These are phyloP conservation scores for Cynanchum wilfordii DNA, from an alignment of 257 asterid genomes.

Conservation along the genomic window DNA sequence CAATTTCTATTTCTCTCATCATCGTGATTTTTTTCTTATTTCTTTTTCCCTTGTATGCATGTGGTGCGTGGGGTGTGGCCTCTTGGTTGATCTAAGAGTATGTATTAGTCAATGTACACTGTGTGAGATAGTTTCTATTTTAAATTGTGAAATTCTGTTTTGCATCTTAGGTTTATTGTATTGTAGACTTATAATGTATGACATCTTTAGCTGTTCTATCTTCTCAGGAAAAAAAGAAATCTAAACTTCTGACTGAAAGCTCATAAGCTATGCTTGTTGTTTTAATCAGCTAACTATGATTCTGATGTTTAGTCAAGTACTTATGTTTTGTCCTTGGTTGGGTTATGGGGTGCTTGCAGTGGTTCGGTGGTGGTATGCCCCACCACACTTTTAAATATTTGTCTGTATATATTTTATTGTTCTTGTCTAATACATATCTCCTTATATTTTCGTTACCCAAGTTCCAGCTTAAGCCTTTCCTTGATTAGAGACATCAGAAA, in stretches of 20 bases:
- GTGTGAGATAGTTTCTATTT: background rate
- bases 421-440: background rate
- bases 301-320: background rate
- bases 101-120: background rate
- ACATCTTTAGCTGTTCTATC: background rate
- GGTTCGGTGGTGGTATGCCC: background rate
- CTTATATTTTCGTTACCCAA: background rate
- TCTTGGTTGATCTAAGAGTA: background rate
- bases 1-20: background rate
- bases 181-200: background rate
- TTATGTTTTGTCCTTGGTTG: background rate
- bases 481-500: background rate
- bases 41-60: background rate
- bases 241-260: background rate
- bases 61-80: background rate
- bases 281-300: background rate
- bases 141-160: background rate
- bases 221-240: background rate
- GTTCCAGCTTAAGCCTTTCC: background rate
- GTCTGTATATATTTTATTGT: background rate
- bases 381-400: background rate
- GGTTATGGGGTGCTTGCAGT: background rate
- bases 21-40: background rate
- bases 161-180: background rate
- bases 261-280: background rate